Base-by-base conservation (phyloP, 139 green algal genomes). In the Pseudopediastrum boryanum region DNA sequence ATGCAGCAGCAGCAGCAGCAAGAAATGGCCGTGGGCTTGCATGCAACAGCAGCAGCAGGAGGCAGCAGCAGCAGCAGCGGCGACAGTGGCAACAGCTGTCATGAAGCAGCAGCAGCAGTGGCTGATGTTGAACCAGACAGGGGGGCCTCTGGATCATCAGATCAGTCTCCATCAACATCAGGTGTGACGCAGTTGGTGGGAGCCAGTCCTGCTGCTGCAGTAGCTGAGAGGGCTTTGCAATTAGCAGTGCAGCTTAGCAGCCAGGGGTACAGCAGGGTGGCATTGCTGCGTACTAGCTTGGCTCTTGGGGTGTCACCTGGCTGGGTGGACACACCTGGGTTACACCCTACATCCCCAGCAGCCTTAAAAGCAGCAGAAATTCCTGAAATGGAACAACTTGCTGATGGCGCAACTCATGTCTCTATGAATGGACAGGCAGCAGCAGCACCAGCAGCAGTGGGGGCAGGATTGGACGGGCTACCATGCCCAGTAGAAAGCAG, bases 221-320 rank as follows among this genome's bases (percentile, higher is more conserved):
- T 82, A 39, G 62, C 35, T 63, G 42, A 16, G 29, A 35, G 33
- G 5, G 61, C 61, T 43, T 6, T 13, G 7, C n/a, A 8, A 27
- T 25, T 27, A 27, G 61, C 21, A 35, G 61, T 35, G 4, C 10
- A 13, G 61, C 31, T 70, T 16, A 7, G 5, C 5, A 7, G 8
- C 61, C 33, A 42, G 10, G 61, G 29, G 21, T 43, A 35, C 12
- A 6, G 29, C 7, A 10, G 29, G 33, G 48, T 81, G 0, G 77
- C 36, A 23, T 27, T 83, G 31, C 56, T 83, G 33, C 77, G 77
- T 4, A 83, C 77, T 31, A 83, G 42, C 65, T n/a, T 83, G 25
- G 4, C 61, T 16, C 16, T 36, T 27, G 76, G 52, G 29, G 16
- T 25, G 4, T 42, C 10, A 1, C 8, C 41, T 9, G 77, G 66